Conservation (phyloP, 2,329 filamentous ascomycete genomes). For the Pseudogymnoascus sp. region DNA sequence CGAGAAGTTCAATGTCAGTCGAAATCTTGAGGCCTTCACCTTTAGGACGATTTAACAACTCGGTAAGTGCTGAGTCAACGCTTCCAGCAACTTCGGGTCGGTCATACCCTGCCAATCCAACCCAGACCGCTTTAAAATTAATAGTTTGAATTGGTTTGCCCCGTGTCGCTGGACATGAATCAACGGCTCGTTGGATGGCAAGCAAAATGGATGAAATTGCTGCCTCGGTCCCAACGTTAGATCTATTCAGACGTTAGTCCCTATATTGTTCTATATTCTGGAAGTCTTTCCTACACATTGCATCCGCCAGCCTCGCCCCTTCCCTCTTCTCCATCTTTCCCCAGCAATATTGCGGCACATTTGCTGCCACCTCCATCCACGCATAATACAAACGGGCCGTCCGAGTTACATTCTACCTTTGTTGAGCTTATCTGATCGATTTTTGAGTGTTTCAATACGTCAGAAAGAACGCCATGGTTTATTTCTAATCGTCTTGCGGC, state of each 20-base stretch:
- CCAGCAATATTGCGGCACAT: constrained; percentile 32
- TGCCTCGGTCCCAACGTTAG: constrained; percentile 24
- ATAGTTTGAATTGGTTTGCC: constrained; percentile 11
- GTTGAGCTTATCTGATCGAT: no score
- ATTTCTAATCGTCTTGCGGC: constrained; percentile 16
- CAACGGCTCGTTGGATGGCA: constrained; percentile 24
- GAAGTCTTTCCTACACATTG: constrained; percentile 30
- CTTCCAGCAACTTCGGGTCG: constrained; percentile 25
- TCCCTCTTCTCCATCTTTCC: constrained; percentile 21
- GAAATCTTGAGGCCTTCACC: constrained; percentile 26
- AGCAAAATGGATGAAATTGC: constrained; percentile 23
- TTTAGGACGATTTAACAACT: constrained; percentile 24
- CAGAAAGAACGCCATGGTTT: not conserved
- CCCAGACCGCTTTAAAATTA: constrained; percentile 29
- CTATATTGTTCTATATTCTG: constrained; percentile 10
- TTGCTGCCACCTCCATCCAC: constrained; percentile 37
- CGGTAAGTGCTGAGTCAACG: constrained; percentile 25
- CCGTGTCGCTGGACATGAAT: constrained; percentile 14
- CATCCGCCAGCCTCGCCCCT: constrained; percentile 31
- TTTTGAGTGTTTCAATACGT: not conserved
- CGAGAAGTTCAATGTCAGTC: constrained; percentile 35
- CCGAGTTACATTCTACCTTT: no score
- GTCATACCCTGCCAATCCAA: constrained; percentile 35
- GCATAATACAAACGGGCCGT: constrained; percentile 26
- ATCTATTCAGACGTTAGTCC: constrained; percentile 16